phyloP scores from a whole-genome alignment of 805 yeast genomes.

The Komagataella phaffii region DNA sequence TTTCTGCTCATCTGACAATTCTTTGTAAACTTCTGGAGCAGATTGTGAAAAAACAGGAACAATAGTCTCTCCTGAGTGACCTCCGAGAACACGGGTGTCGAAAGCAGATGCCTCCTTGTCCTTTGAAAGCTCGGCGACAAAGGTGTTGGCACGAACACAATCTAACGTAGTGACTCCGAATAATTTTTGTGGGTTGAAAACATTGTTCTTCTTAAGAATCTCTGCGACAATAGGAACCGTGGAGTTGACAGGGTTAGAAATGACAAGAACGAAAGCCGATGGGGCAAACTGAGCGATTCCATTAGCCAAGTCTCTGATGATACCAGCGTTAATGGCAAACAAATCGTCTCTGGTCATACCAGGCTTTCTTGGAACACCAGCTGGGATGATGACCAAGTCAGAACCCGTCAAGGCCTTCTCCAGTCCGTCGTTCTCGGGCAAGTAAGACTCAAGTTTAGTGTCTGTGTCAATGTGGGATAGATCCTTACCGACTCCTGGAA shows the following conservation, averaged over 20 bases:
- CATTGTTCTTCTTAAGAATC: constrained; percentile 53
- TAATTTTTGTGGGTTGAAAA: constrained; percentile 56
- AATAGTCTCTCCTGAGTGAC: constrained; percentile 92
- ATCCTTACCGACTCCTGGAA: constrained; percentile 44
- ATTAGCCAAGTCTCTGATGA: constrained; percentile 59
- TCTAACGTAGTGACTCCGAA: constrained; percentile 89
- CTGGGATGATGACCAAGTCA: constrained; percentile 41
- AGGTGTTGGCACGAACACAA: constrained; percentile 77
- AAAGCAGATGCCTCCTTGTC: constrained; percentile 32
- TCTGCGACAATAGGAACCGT: constrained; percentile 85
- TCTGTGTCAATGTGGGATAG: constrained; percentile 39
- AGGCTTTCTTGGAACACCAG: constrained; percentile 52
- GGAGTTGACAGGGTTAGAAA: constrained; percentile 90
- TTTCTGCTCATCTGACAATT: constrained; percentile 20
- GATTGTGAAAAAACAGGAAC: constrained; percentile 62
- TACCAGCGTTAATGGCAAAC: constrained; percentile 48
- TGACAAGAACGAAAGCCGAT: constrained; percentile 64
- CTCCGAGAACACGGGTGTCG: constrained; percentile 74
- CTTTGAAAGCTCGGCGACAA: constrained; percentile 41
- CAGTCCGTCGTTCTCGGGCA: constrained; percentile 23
- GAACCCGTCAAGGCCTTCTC: constrained; percentile 29
- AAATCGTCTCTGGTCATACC: constrained; percentile 56
- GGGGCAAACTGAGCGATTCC: constrained; percentile 66
- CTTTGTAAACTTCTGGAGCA: constrained; percentile 14
- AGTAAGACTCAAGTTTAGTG: constrained; percentile 25